These are phyloP conservation scores for Sarocladiaceae sp. DNA, from an alignment of 2,329 filamentous ascomycete genomes.

Conservation along the genomic window DNA sequence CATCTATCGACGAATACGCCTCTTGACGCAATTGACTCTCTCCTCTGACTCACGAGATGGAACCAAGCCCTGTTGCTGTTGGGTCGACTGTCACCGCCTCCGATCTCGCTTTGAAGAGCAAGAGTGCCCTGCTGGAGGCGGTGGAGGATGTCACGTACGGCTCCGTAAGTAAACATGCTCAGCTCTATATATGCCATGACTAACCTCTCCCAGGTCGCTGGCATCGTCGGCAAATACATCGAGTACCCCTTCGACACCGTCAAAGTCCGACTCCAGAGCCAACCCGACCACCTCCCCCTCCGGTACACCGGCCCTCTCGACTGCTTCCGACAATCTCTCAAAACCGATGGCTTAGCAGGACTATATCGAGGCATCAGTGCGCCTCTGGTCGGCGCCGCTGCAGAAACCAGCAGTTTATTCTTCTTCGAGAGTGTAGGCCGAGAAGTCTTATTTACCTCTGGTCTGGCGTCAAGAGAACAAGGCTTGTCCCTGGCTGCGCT, in stretches of 20 bases:
- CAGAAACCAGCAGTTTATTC: constrained; percentile 90
- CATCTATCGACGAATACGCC: too few species aligned
- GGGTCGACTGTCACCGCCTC: constrained; percentile 20
- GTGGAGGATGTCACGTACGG: constrained; percentile 86
- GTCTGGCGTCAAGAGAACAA: constrained; percentile 45
- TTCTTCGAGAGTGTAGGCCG: constrained; percentile 80
- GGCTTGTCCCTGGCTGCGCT: constrained; percentile 72
- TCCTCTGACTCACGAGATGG: constrained; percentile 21
- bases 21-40: too few species aligned
- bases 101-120: constrained; percentile 26
- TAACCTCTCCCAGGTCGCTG: constrained; percentile 56
- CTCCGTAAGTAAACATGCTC: constrained; percentile 54
- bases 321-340: constrained; percentile 85
- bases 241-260: constrained; percentile 99
- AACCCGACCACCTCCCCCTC: constrained; percentile 77
- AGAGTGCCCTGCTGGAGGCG: constrained; percentile 55
- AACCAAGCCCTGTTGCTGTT: constrained; percentile 25
- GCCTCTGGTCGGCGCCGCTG: constrained; percentile 82
- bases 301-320: constrained; percentile 84
- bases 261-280: constrained; percentile 92
- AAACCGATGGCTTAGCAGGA: constrained; percentile 71
- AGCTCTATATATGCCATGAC: background rate
- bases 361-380: constrained; percentile 93
- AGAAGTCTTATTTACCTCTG: constrained; percentile 54
- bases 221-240: constrained; percentile 89